Evolutionary conservation across 106 monocot species (phyloP).

Genomic region (Acorus gramineus): DNA sequence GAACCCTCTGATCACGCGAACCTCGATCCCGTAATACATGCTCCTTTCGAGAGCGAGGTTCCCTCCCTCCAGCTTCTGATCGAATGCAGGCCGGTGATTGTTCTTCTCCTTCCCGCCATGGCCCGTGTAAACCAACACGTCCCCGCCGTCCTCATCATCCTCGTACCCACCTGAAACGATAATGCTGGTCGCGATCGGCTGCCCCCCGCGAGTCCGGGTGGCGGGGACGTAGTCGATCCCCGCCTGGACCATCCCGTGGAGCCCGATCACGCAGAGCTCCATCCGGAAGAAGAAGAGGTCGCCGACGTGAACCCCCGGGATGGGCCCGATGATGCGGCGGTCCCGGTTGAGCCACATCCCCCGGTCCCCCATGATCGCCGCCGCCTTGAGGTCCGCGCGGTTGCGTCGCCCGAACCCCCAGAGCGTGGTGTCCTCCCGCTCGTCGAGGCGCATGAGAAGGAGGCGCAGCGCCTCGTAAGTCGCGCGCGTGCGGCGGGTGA

Average conservation of each 20-base stretch:
- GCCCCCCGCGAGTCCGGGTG: conserved; percentile 22
- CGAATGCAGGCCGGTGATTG: conserved; percentile 15
- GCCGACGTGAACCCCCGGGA: too few species aligned
- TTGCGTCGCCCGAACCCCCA: too few species aligned
- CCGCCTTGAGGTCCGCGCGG: too few species aligned
- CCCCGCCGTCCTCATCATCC: conserved; percentile 63
- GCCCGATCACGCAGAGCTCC: too few species aligned
- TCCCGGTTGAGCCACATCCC: too few species aligned
- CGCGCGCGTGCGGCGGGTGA: too few species aligned
- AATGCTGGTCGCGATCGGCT: conserved; percentile 64
- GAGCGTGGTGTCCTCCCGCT: too few species aligned
- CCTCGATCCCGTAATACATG: conserved; percentile 65
- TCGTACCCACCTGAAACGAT: conserved; percentile 76
- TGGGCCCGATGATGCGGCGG: too few species aligned
- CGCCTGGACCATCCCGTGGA: too few species aligned
- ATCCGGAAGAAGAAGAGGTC: too few species aligned
- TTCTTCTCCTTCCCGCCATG: conserved; percentile 52
- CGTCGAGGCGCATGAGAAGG: neutral
- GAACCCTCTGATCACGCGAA: conserved; percentile 53
- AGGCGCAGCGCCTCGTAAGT: too few species aligned
- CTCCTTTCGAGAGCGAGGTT: conserved; percentile 55
- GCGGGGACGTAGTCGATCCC: conserved; percentile 48
- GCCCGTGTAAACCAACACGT: conserved; percentile 50
- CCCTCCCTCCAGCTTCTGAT: conserved; percentile 57
- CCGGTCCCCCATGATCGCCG: too few species aligned